phyloP scores from a whole-genome alignment of 2,329 filamentous ascomycete species.

The Calonectria pseudoturangicola region DNA sequence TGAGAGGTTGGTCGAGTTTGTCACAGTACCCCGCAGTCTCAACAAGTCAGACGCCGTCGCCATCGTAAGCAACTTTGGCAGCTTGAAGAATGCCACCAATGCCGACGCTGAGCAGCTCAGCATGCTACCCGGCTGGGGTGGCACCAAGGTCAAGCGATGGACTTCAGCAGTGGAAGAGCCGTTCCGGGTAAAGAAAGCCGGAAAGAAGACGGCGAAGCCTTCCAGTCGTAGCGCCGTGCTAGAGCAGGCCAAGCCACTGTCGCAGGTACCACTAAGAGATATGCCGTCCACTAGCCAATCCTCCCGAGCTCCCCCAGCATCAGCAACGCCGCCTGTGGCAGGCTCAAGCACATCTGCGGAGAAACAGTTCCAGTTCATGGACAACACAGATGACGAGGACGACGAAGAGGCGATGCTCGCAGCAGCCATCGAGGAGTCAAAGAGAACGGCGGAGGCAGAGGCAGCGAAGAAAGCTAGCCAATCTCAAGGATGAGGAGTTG shows the following conservation, averaged over 20 bases:
- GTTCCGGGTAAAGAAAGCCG: slow-evolving; percentile 84
- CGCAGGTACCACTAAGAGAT: slow-evolving; percentile 64
- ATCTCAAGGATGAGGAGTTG: slow-evolving; percentile 62
- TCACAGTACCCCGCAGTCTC: slow-evolving; percentile 90
- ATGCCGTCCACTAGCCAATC: slow-evolving; percentile 56
- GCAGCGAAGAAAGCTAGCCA: slow-evolving; percentile 51
- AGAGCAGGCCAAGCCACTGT: slow-evolving; percentile 63
- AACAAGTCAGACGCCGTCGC: slow-evolving; percentile 97
- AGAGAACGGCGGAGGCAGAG: slow-evolving; percentile 59
- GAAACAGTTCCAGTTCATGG: slow-evolving; percentile 62
- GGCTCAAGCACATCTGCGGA: slow-evolving; percentile 41
- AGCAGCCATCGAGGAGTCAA: slow-evolving; percentile 68
- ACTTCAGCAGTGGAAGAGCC: slow-evolving; percentile 87
- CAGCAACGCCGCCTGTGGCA: slow-evolving; percentile 31
- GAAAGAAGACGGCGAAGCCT: slow-evolving; percentile 64
- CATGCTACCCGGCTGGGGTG: slow-evolving; percentile 93
- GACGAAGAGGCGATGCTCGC: slow-evolving; percentile 70
- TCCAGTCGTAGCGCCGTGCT: slow-evolving; percentile 55
- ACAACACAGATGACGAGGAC: slow-evolving; percentile 67
- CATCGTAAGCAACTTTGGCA: slow-evolving; percentile 93
- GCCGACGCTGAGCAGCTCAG: slow-evolving; percentile 90
- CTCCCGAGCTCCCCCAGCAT: slow-evolving; percentile 48
- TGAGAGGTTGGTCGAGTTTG: slow-evolving; percentile 92
- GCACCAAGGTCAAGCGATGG: slow-evolving; percentile 95
- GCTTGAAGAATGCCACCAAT: slow-evolving; percentile 89